Evolutionary conservation across 1,284 basidiomycete genomes (phyloP), one percentile per base, ranked within the genome.

Genomic region (Vanrija pseudolonga): DNA sequence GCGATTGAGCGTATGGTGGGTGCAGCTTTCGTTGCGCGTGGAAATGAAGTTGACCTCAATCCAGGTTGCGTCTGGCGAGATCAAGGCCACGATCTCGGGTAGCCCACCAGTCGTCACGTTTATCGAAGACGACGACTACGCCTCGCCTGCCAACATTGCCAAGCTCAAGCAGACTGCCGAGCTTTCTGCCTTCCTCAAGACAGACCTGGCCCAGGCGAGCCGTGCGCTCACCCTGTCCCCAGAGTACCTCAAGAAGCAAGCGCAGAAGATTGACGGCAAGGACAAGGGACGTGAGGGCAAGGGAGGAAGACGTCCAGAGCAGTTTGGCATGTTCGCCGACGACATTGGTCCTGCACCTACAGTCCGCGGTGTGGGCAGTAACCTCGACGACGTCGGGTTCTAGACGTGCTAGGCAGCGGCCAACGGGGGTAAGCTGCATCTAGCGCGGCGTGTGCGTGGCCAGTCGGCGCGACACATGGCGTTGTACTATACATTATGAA

Each of bases 1-100:
- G 51, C 57, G 2, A 45, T 73, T 22, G 39, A 55, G 4, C 56
- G 58, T 8, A 69, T 73, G 68, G 69, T 73, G 46, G 54, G 66
- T 45, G 9, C 19, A 18, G 38, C n/a, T 6, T 23, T 17, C 32
- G 2, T 14, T 4, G 2, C 32, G 24, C 5, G 5, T 5, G 9
- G 24, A 26, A 4, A 26, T 26, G 7, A 37, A 15, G 51, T 38
- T 50, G 22, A 46, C n/a, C n/a, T n/a, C 45, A 32, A 4, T 17
- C 41, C 41, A 68, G 65, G 55, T 66, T 17, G 23, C 45, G 5
- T 40, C 51, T 15, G 53, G 56, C 4, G 45, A 41, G n/a, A 63
- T 70, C 28, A 53, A 51, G 11, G 68, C 66, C 1, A 48, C 56
- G 3, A 53, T 72, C n/a, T 40, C 50, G 0, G 55, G 45, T 18